Evolutionary conservation across 139 green algal genomes (phyloP), one percentile per base, ranked within the genome.

Genomic region (Tetradesmus lagerheimii): DNA sequence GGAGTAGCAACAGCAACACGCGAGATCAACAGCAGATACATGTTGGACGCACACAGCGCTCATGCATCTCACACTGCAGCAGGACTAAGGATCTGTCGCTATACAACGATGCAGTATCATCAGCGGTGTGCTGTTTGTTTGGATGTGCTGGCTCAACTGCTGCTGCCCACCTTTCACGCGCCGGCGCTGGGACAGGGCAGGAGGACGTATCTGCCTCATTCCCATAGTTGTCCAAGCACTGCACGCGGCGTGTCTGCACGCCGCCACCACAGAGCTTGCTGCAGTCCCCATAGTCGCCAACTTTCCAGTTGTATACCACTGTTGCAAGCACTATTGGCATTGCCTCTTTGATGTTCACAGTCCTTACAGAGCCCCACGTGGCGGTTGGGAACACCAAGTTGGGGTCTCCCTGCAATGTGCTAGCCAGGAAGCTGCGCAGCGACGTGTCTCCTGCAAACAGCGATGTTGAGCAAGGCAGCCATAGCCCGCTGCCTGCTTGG

Each of bases 331-430:
- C 43, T 9, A n/a, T 74, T 39, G 75, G 86, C 27, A n/a, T 25
- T 1, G 75, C 50, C 1, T 53, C 57, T 38, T 86, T 62, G 50
- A 86, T 79, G 35, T 85, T 78, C 9, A 1, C 38, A 9, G 76
- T 81, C 11, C 76, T 47, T 9, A 85, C 76, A 38, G 47, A 34
- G 3, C 86, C 86, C 86, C 86, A 90, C 11, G 75, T n/a, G 29
- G 76, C 86, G 25, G 86, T 86, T 31, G 86, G 86, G 27, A 90
- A 86, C 20, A 90, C 50, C 25, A 90, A 37, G 76, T 85, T 85
- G 35, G 86, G 75, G 75, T 90, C 86, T 35, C 23, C 74, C 77
- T 67, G 29, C 47, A 90, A 50, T 37, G 87, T 86, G 29, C 35
- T 37, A 4, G 38, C 50, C 20, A 90, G 82, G 34, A 87, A 85